Base-by-base conservation (phyloP, 2,329 filamentous ascomycete genomes). In the Seiridium cupressi region DNA sequence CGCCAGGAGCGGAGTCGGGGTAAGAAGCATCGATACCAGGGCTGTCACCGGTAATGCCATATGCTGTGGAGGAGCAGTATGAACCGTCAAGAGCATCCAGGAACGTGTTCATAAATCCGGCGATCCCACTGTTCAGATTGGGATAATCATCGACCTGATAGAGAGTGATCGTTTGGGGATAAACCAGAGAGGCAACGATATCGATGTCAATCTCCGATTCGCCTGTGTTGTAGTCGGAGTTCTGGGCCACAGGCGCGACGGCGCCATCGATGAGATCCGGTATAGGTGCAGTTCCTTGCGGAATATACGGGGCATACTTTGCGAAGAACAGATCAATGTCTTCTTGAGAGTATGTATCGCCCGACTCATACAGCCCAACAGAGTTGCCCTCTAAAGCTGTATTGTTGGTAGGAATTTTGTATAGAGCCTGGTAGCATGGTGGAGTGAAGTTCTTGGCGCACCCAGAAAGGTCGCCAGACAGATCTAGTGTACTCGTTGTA, bases 21-120 rank as follows among this genome's bases (percentile, higher is more conserved):
- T 82, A 82, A 78, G 76, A 61, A 5, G 64, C 68, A 59, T 83
- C 81, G 13, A 81, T 68, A 4, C 64, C 62, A 1, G 58, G 32
- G 34, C 59, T 68, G 57, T 81, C 70, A 9, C 78, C 79, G 1
- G 73, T 78, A 59, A 77, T 74, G 40, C 77, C 77, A 51, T 72
- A 80, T 10, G 76, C 77, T 26, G 67, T 71, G 55, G 74, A 76
- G n/a, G 72, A 74, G 70, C 80, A 81, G 67, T 81, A 81, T 31
- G 75, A 77, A 1, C 76, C 76, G 62, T 79, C 77, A 11, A 79
- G 69, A 44, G 77, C 77, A 58, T 79, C 74, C 5, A 79, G 61
- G 63, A 77, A 78, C 3, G 59, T 79, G 65, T 80, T 79, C 35
- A 62, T 26, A 11, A 61, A 11, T 63, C 65, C 61, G 9, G 34